Evolutionary conservation across 208 protist genomes (phyloP).

Genomic region (Leishmania mexicana): DNA sequence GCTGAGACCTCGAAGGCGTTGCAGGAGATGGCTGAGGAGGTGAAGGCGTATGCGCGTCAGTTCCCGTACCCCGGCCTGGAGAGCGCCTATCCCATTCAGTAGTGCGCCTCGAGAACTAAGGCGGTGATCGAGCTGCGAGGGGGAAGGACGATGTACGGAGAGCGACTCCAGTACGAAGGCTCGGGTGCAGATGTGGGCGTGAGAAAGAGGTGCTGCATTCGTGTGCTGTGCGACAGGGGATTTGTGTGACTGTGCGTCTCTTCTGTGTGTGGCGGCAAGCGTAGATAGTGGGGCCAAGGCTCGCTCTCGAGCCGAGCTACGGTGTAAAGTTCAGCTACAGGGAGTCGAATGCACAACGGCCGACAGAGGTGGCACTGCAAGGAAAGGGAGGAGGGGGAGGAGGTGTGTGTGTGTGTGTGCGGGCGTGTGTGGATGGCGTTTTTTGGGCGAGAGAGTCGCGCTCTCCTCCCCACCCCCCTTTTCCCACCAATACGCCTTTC

Average conservation of each 20-base stretch:
- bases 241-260: neutral
- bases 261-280: neutral
- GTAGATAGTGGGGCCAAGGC: neutral
- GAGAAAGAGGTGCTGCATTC: neutral
- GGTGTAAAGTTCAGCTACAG: neutral
- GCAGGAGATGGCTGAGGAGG: conserved; percentile 65
- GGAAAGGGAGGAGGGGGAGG: neutral
- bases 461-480: neutral
- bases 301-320: neutral
- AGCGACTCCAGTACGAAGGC: too few species aligned
- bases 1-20: conserved; percentile 51
- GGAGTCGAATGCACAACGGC: neutral
- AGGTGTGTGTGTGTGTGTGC: neutral
- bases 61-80: conserved; percentile 91
- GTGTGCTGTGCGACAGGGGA: neutral
- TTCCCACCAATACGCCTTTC: neutral
- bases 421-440: neutral
- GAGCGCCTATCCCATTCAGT: conserved; percentile 42
- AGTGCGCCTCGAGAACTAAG: neutral
- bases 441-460: neutral
- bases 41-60: conserved; percentile 70
- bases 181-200: neutral
- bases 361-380: neutral
- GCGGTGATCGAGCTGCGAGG: neutral
- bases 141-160: neutral